Conservation (phyloP, 129 eudicot species). For the Tagetes patula region DNA sequence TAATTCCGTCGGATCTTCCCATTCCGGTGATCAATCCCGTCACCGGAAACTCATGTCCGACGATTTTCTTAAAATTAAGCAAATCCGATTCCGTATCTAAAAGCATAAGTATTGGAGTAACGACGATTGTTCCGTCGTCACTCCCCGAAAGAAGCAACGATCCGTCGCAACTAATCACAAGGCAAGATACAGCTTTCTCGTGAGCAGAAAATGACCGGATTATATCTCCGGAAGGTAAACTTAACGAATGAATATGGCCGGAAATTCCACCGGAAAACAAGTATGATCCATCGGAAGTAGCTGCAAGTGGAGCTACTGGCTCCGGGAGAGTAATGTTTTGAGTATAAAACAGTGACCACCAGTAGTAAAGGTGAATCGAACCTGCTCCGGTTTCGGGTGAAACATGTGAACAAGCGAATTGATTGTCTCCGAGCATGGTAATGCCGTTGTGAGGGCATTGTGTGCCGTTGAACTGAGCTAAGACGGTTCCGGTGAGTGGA, state of each 20-base stretch:
- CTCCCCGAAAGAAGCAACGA: conserved; percentile 41
- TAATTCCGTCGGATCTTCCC: conserved; percentile 26
- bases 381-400: conserved; percentile 37
- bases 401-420: conserved; percentile 41
- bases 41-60: conserved; percentile 37
- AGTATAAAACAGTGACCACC: conserved; percentile 33
- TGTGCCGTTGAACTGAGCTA: conserved; percentile 36
- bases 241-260: conserved; percentile 33
- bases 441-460: conserved; percentile 47
- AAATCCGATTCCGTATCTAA: conserved; percentile 7
- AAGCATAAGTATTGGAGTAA: conserved; percentile 30
- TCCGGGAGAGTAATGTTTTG: conserved; percentile 35
- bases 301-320: conserved; percentile 46
- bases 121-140: conserved; percentile 40
- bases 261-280: conserved; percentile 49
- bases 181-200: conserved; percentile 33
- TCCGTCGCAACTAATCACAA: conserved; percentile 31
- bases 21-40: conserved; percentile 31
- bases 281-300: conserved; percentile 35
- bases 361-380: conserved; percentile 37
- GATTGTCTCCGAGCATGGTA: conserved; percentile 23
- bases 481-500: conserved; percentile 25
- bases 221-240: conserved; percentile 35
- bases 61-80: conserved; percentile 9
- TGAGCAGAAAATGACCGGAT: conserved; percentile 40